Evolutionary conservation across 1,139 yeast genomes (phyloP), one percentile per base, ranked within the genome.

Genomic region (Kodamaea ohmeri): DNA sequence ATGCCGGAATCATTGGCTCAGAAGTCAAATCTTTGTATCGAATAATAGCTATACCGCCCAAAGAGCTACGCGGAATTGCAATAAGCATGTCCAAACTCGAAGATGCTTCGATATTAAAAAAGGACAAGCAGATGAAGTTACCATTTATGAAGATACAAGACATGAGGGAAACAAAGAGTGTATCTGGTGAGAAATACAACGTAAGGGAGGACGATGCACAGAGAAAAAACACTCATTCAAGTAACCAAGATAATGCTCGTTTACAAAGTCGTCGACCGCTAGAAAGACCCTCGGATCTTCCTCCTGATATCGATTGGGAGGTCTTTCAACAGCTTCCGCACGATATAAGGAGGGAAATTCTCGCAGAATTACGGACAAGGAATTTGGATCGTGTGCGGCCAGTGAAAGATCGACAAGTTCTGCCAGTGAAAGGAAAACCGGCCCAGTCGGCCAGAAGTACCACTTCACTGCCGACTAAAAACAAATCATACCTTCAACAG

Each of bases 11-110:
- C 5, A 60, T 90, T 2, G 76, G 82, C 0, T 69, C 80, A 3
- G 88, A 83, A 51, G 59, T 81, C 9, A 77, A 79, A 47, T 67
- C 77, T 6, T 54, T 85, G 18, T 75, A 76, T 45, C 61, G 87
- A 38, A 65, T 73, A 46, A 46, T 85, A 25, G 72, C 74, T 25
- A 71, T 85, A 34, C 82, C 84, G 0, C 80, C 87, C 0, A 54
- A 54, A 5, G 96, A 87, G 35, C 60, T 90, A 11, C 64, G 97
- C 39, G 97, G 97, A 0, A 60, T 90, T 2, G 83, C 95, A 0
- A 67, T 90, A 0, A 83, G 80, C 26, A 67, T 88, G 60, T 69
- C 73, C 6, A 78, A 75, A 47, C 62, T 87, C 34, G 67, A 65
- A 25, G 70, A 65, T 43, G 67, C 64, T 9, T 71, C 64, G 3